phyloP scores from a whole-genome alignment of 305 asterid species.

The Fraxinus angustifolia region DNA sequence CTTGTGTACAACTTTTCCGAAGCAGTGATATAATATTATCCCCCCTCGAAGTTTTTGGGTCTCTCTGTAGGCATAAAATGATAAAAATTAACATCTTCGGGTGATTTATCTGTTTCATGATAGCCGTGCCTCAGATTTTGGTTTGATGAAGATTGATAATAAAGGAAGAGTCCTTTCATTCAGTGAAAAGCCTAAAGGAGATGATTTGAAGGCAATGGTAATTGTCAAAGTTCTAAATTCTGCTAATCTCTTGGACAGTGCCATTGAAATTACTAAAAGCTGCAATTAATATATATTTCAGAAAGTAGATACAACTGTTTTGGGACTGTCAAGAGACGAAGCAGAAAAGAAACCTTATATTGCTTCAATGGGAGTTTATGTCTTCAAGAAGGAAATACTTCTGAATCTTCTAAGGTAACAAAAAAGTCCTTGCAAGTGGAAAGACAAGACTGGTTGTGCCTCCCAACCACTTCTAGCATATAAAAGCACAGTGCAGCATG shows the following conservation, averaged over 20 bases:
- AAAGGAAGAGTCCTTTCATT: constrained; percentile 75
- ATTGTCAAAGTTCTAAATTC: constrained; percentile 13
- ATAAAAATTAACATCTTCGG: constrained; percentile 13
- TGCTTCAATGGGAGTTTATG: constrained; percentile 98
- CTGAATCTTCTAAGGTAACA: constrained; percentile 71
- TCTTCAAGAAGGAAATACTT: constrained; percentile 94
- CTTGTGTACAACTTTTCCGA: not conserved
- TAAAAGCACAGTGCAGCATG: constrained; percentile 10
- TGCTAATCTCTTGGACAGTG: constrained; percentile 9
- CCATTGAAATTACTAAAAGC: constrained; percentile 1
- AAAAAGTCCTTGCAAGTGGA: not conserved
- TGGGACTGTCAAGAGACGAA: constrained; percentile 80
- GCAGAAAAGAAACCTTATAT: constrained; percentile 85
- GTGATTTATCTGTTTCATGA: constrained; percentile 16
- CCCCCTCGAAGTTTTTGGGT: not conserved
- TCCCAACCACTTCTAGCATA: not conserved
- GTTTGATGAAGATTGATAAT: constrained; percentile 86
- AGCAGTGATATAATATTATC: no score
- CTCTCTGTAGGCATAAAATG: not conserved
- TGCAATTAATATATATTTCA: constrained; percentile 32
- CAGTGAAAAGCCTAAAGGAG: constrained; percentile 87
- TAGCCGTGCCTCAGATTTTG: constrained; percentile 97
- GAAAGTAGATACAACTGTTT: constrained; percentile 85
- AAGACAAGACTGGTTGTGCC: not conserved
- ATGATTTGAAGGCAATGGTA: constrained; percentile 87